These are phyloP conservation scores for Pseudofabraea citricarpa DNA, from an alignment of 2,329 filamentous ascomycete species.

Conservation along the genomic window DNA sequence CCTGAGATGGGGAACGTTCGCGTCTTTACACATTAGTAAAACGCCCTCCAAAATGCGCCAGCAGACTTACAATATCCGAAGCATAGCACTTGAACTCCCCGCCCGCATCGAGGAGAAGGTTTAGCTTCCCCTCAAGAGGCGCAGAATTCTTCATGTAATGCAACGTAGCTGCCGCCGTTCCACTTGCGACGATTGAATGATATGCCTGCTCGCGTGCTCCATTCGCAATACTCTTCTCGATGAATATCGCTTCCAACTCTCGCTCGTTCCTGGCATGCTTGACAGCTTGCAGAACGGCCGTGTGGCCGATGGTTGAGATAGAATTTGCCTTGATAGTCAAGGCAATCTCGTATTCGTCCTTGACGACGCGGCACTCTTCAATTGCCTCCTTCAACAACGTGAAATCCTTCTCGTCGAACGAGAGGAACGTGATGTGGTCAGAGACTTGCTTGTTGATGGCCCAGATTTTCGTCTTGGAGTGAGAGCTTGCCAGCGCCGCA, in stretches of 20 bases:
- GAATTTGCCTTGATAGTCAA: constrained; percentile 68
- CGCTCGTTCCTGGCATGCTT: constrained; percentile 68
- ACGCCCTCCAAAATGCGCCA: neutral
- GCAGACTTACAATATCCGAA: constrained; percentile 52
- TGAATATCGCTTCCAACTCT: constrained; percentile 77
- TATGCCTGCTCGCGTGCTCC: constrained; percentile 84
- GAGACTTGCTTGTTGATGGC: constrained; percentile 77
- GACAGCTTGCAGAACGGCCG: constrained; percentile 55
- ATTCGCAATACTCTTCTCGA: constrained; percentile 69
- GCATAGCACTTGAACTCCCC: constrained; percentile 71
- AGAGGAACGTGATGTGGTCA: constrained; percentile 64
- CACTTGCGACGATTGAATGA: constrained; percentile 77
- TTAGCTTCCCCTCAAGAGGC: constrained; percentile 64
- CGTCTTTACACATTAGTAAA: constrained; percentile 48
- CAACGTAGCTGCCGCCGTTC: constrained; percentile 75
- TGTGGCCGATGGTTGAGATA: constrained; percentile 64
- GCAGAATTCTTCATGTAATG: constrained; percentile 83
- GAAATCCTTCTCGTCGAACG: constrained; percentile 61
- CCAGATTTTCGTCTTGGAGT: constrained; percentile 53
- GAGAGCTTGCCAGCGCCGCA: constrained; percentile 44
- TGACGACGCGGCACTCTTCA: constrained; percentile 63
- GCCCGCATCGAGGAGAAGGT: constrained; percentile 81
- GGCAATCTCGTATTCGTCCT: constrained; percentile 70
- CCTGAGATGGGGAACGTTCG: constrained; percentile 80
- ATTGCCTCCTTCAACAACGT: constrained; percentile 54